These are phyloP conservation scores for Pelargonium exstipulatum DNA, from an alignment of 441 rosid genomes.

Conservation along the genomic window DNA sequence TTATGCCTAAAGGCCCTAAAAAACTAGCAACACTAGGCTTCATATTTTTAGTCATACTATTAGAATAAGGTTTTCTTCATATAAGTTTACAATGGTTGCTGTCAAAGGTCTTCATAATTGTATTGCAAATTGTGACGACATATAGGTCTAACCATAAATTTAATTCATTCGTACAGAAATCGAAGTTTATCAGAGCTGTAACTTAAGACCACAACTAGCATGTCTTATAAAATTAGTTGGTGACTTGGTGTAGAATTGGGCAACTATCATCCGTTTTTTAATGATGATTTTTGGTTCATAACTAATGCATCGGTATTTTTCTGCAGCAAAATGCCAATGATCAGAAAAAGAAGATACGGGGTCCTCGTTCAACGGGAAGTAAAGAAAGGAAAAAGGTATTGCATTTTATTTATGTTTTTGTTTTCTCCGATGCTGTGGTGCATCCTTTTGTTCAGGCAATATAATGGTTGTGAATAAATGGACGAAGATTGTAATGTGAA, in stretches of 20 bases:
- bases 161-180: conserved; percentile 5
- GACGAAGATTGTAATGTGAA: background rate
- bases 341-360: conserved; percentile 38
- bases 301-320: conserved; percentile 15
- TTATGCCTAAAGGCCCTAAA: too few species aligned
- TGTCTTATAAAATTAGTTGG: background rate
- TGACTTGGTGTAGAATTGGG: background rate
- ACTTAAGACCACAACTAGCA: background rate
- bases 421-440: conserved; percentile 12
- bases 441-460: conserved; percentile 2
- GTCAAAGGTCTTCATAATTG: background rate
- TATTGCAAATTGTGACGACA: background rate
- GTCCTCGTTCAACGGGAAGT: conserved; percentile 41
- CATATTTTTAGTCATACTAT: background rate
- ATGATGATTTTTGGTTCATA: conserved; percentile 4
- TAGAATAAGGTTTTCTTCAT: background rate
- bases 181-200: conserved; percentile 3
- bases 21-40: background rate
- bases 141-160: background rate
- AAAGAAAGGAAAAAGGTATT: conserved; percentile 67
- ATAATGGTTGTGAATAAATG: background rate
- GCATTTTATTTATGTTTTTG: background rate
- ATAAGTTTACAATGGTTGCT: background rate
- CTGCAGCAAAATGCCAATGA: conserved; percentile 36
- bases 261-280: background rate